Conservation (phyloP, 192 early-diverging fungal genomes). For the Jimgerdemannia lactiflua region DNA sequence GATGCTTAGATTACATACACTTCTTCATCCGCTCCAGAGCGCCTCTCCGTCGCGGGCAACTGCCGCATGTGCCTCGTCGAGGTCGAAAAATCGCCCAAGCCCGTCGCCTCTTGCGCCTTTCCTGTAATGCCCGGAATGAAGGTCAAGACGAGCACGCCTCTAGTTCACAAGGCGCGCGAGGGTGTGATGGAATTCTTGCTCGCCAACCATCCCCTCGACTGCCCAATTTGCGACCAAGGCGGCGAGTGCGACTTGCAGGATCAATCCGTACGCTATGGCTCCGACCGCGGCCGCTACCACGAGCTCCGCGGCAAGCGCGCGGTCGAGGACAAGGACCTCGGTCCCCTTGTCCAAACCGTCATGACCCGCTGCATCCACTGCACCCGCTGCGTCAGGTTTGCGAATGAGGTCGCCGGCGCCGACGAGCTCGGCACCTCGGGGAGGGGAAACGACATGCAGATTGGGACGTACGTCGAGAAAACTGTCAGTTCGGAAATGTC, state of each 20-base stretch:
- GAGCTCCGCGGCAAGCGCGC: constrained; percentile 90
- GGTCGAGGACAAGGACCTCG: constrained; percentile 96
- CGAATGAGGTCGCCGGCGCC: constrained; percentile 97
- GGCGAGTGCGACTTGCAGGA: constrained; percentile 99
- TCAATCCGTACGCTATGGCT: constrained; percentile 94
- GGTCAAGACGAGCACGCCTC: constrained; percentile 90
- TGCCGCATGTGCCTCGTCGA: constrained; percentile 99
- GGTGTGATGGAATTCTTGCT: constrained; percentile 93
- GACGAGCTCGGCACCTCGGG: constrained; percentile 94
- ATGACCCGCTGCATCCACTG: constrained; percentile 99
- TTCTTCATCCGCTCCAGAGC: constrained; percentile 82
- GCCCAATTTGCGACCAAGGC: constrained; percentile 99
- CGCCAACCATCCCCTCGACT: constrained; percentile 98
- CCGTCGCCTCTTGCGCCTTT: constrained; percentile 95
- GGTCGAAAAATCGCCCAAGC: constrained; percentile 94
- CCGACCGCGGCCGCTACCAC: constrained; percentile 86
- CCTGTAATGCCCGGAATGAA: constrained; percentile 98
- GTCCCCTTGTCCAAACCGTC: constrained; percentile 92
- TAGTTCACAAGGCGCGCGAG: constrained; percentile 96
- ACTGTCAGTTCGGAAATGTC: constrained; percentile 92
- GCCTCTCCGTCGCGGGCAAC: constrained; percentile 96
- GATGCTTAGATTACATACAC: constrained; percentile 31
- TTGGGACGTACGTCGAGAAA: constrained; percentile 93
- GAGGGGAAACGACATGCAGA: constrained; percentile 97
- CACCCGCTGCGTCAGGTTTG: constrained; percentile 97